Percentiles rank a stretch among this genome's conserved stretches.
phyloP scores from a whole-genome alignment of 2,329 filamentous ascomycete genomes.

The Ophiosphaerella korrae region DNA sequence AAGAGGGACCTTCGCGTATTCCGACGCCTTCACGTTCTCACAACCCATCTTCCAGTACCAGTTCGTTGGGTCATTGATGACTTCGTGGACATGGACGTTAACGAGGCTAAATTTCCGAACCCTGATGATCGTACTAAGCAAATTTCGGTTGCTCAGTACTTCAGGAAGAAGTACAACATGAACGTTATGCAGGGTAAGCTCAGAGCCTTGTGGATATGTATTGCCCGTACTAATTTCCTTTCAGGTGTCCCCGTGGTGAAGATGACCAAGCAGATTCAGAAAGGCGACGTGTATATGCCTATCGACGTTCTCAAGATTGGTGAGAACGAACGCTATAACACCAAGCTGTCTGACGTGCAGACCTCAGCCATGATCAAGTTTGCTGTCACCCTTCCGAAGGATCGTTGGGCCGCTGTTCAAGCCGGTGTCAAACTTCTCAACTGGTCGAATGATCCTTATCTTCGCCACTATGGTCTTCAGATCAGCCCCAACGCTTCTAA shows the following conservation, averaged over 20 bases:
- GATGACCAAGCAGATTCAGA: slow-evolving; percentile 60
- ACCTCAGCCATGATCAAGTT: slow-evolving; percentile 91
- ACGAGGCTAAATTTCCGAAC: slow-evolving; percentile 56
- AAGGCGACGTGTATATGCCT: slow-evolving; percentile 55
- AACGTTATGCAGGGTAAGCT: slow-evolving; percentile 44
- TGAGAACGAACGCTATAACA: slow-evolving; percentile 62
- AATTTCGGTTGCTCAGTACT: slow-evolving; percentile 63
- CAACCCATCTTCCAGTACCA: slow-evolving; percentile 44
- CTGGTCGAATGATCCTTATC: slow-evolving; percentile 71
- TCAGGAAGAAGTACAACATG: slow-evolving; percentile 58
- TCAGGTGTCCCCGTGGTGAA: slow-evolving; percentile 60
- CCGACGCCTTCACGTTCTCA: slow-evolving; percentile 48
- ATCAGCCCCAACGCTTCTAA: slow-evolving; percentile 68
- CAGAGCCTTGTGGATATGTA: neutral
- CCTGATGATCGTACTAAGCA: slow-evolving; percentile 65
- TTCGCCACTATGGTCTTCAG: slow-evolving; percentile 74
- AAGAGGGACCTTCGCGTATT: slow-evolving; percentile 50
- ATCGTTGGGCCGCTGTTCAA: slow-evolving; percentile 72
- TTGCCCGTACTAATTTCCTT: neutral
- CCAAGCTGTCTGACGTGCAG: slow-evolving; percentile 65
- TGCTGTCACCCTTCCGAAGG: slow-evolving; percentile 75
- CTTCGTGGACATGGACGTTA: slow-evolving; percentile 52
- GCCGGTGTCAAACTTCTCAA: slow-evolving; percentile 69
- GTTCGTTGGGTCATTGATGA: slow-evolving; percentile 58
- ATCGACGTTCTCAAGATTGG: slow-evolving; percentile 61